phyloP scores from a whole-genome alignment of 2,329 filamentous ascomycete genomes.

The Fusarium burgessii region DNA sequence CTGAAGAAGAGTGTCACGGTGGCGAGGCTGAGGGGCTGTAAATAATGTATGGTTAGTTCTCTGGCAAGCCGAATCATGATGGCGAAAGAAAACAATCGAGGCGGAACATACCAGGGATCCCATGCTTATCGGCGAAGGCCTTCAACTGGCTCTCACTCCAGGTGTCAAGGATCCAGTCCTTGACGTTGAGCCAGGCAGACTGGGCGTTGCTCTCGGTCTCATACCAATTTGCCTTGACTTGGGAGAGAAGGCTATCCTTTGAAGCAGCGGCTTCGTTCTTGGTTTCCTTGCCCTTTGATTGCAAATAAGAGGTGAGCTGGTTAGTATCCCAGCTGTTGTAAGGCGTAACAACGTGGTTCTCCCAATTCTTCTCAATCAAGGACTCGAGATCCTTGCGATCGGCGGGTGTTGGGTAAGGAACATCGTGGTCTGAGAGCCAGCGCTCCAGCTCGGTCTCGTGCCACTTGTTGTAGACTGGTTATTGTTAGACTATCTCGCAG shows the following conservation, averaged over 20 bases:
- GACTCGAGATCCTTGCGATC: constrained; percentile 96
- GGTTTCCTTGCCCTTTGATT: constrained; percentile 76
- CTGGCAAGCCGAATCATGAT: no score
- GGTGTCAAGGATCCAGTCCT: constrained; percentile 94
- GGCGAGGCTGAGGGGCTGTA: constrained; percentile 83
- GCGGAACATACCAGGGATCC: constrained; percentile 72
- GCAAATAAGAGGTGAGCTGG: constrained; percentile 76
- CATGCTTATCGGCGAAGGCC: constrained; percentile 88
- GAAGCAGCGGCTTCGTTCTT: constrained; percentile 74
- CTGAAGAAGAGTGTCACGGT: constrained; percentile 83
- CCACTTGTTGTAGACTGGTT: constrained; percentile 97
- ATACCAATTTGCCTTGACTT: constrained; percentile 80
- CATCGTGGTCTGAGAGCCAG: constrained; percentile 92
- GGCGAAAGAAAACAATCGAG: no score
- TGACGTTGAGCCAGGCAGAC: constrained; percentile 76
- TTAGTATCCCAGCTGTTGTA: constrained; percentile 82
- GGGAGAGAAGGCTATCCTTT: constrained; percentile 74
- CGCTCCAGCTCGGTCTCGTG: constrained; percentile 97
- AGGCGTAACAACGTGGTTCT: constrained; percentile 77
- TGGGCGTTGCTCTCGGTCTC: constrained; percentile 83
- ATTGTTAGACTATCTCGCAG: constrained; percentile 1
- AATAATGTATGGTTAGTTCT: background rate
- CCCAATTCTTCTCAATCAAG: constrained; percentile 91
- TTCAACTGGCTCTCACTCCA: constrained; percentile 96
- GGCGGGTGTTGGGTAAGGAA: constrained; percentile 89